Base-by-base conservation (phyloP, 306 rosid genomes). In the Cyclanthera cordifolia region DNA sequence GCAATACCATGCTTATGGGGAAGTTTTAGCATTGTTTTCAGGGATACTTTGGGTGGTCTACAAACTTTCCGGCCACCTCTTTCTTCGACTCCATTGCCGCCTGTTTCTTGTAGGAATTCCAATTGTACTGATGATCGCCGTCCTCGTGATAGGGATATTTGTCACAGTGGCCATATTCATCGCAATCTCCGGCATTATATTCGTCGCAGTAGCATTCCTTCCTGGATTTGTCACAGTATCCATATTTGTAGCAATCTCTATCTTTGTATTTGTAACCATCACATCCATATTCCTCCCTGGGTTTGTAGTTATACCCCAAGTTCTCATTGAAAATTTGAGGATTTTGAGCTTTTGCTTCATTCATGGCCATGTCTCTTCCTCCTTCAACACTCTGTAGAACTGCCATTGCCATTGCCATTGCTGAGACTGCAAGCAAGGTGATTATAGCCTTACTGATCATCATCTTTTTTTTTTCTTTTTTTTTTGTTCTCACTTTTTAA, bases 101-200 rank as follows among this genome's bases (percentile, higher is more conserved):
- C 50, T 21, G 68, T 37, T 34, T 10, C 50, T 61, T 61, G 12
- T 37, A 8, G 8, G 50, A 11, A 9, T 12, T 5, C 30, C 49
- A 20, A 46, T 37, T 17, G 27, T 60, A 34, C 23, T 39, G 30
- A 37, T 2, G 28, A 2, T 39, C 30, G 4, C 1, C 30, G 0
- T 39, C 68, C 16, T 61, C 50, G 1, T 0, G 5, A 28, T 20
- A 39, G 9, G 68, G 68, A 4, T 15, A 8, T n/a, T 37, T 37
- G 68, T 61, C 27, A 4, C 68, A 61, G 49, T 20, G 19, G 6
- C 68, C 68, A 61, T 61, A 39, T 39, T 61, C 68, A 5, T 39
- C 12, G 11, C 68, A 61, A 3, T 61, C 68, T 61, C 46, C 43
- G 6, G 41, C 30, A 11, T 20, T 61, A 30, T 61, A 37, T 10